Percentiles rank a stretch among this genome's conserved stretches.
phyloP scores from a whole-genome alignment of 2,329 filamentous ascomycete genomes.

The Nothophoma quercina region DNA sequence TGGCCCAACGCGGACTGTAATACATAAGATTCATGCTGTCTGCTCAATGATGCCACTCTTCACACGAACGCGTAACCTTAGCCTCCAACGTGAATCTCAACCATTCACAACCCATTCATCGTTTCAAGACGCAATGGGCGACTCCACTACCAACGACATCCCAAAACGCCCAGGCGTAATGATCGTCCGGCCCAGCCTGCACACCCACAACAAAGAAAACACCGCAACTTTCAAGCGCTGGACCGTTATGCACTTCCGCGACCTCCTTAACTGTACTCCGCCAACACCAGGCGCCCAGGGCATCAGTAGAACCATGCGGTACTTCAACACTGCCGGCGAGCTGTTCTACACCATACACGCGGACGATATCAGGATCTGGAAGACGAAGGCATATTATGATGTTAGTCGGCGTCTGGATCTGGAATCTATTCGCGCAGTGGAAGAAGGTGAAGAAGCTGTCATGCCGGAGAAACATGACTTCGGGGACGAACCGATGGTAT shows the following conservation, averaged over 20 bases:
- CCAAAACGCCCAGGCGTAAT: constrained; percentile 14
- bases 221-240: constrained; percentile 23
- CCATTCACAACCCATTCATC: no score
- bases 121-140: constrained; percentile 10
- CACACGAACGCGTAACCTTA: no score
- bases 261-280: constrained; percentile 16
- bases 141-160: neutral
- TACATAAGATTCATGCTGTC: no score
- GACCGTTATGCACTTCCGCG: constrained; percentile 30
- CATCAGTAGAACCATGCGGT: constrained; percentile 8
- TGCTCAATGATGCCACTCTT: no score
- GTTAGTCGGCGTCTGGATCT: constrained; percentile 20
- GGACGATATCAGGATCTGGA: constrained; percentile 4
- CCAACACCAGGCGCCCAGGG: neutral
- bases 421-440: constrained; percentile 19
- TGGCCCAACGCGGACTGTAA: no score
- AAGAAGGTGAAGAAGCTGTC: constrained; percentile 9
- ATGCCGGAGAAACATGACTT: neutral
- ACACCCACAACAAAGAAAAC: neutral
- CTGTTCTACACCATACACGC: constrained; percentile 18
- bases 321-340: neutral
- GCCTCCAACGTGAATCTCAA: no score
- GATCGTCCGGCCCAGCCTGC: constrained; percentile 23
- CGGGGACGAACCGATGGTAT: constrained; percentile 23
- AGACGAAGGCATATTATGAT: constrained; percentile 13